A percentile compares a stretch with the other conserved stretches of the same genome.
These are phyloP conservation scores for Tripidium arundinaceum DNA, from an alignment of 202 grass and related monocot genomes.

Conservation along the genomic window DNA sequence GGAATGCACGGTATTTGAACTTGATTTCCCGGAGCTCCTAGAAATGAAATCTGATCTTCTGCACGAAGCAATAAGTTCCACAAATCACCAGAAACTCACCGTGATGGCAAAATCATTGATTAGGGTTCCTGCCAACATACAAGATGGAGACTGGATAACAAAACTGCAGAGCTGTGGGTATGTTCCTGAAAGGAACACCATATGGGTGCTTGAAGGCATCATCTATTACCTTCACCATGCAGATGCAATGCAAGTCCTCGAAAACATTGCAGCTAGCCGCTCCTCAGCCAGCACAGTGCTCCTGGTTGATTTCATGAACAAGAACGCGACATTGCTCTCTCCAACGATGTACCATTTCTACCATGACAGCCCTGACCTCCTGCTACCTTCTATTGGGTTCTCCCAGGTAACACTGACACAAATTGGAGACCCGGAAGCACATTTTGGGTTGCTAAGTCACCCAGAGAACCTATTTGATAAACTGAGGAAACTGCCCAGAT, in stretches of 20 bases:
- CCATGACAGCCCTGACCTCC: slow-evolving; percentile 78
- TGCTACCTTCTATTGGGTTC: slow-evolving; percentile 76
- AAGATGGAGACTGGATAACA: slow-evolving; percentile 62
- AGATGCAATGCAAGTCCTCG: slow-evolving; percentile 75
- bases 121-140: slow-evolving; percentile 64
- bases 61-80: slow-evolving; percentile 49
- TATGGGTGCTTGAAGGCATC: slow-evolving; percentile 98
- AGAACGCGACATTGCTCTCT: slow-evolving; percentile 55
- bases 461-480: slow-evolving; percentile 92
- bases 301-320: slow-evolving; percentile 94
- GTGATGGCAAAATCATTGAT: slow-evolving; percentile 57
- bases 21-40: slow-evolving; percentile 85
- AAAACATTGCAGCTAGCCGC: slow-evolving; percentile 51
- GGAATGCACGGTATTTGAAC: slow-evolving; percentile 74
- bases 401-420: slow-evolving; percentile 64
- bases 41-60: slow-evolving; percentile 72
- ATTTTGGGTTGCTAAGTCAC: slow-evolving; percentile 83
- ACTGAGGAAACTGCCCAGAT: slow-evolving; percentile 80
- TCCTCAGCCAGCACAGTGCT: slow-evolving; percentile 39
- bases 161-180: slow-evolving; percentile 69
- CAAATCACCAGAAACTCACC: slow-evolving; percentile 43
- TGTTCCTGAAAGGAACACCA: slow-evolving; percentile 60
- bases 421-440: slow-evolving; percentile 80
- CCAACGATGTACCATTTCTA: slow-evolving; percentile 78
- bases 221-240: slow-evolving; percentile 77